Percentiles rank a stretch among this genome's conserved stretches.
These are phyloP conservation scores for Apodospora peruviana DNA, from an alignment of 495 filamentous ascomycete genomes.

Conservation along the genomic window DNA sequence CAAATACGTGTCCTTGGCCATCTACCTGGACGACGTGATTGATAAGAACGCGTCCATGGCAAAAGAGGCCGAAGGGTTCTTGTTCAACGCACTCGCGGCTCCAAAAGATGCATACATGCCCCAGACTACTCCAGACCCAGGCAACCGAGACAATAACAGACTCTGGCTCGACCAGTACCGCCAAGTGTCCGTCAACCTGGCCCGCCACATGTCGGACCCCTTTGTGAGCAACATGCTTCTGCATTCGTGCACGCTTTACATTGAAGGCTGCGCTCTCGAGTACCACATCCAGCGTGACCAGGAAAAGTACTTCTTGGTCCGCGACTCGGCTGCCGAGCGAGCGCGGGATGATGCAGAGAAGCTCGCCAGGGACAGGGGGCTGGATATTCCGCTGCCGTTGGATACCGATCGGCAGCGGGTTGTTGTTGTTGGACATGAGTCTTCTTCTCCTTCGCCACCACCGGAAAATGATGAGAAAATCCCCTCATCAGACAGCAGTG, in stretches of 20 bases:
- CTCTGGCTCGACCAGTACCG: conserved; percentile 7
- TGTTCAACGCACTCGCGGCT: too few relatives aligned
- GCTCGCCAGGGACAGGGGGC: neutral
- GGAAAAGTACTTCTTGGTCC: conserved; percentile 1
- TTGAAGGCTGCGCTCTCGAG: conserved; percentile 7
- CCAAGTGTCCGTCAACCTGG: conserved; percentile 5
- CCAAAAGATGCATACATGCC: too few relatives aligned
- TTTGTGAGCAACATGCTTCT: conserved; percentile 7
- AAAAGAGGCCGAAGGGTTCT: conserved; percentile 5
- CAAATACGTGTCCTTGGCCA: conserved; percentile 2
- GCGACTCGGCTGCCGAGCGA: neutral
- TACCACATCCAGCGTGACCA: conserved; percentile 6
- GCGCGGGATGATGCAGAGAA: neutral
- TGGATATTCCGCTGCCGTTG: conserved; percentile 5
- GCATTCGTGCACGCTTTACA: conserved; percentile 8
- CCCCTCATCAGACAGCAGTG: too few relatives aligned
- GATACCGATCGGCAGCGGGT: conserved; percentile 8
- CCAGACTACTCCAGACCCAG: too few relatives aligned
- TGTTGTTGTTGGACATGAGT: too few relatives aligned
- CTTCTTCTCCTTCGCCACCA: too few relatives aligned
- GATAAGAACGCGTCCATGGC: conserved; percentile 7
- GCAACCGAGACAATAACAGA: too few relatives aligned
- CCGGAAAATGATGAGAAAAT: too few relatives aligned
- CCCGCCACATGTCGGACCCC: conserved; percentile 8
- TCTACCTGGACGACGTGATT: conserved; percentile 9